phyloP scores from a whole-genome alignment of 2,329 filamentous ascomycete genomes.

The Sporothrix brasiliensis region DNA sequence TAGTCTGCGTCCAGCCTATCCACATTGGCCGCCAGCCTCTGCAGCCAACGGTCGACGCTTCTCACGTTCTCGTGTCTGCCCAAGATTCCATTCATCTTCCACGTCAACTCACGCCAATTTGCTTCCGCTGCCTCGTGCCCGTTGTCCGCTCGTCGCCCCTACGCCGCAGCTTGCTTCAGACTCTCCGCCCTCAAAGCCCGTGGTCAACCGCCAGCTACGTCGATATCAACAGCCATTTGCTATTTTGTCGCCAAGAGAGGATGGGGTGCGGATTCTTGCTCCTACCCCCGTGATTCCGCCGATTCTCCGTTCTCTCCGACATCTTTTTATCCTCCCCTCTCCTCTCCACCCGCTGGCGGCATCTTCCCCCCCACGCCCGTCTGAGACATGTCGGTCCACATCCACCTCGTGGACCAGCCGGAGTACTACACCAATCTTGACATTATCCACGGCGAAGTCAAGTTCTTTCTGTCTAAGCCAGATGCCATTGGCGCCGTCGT shows the following conservation, averaged over 20 bases:
- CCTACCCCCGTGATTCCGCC: conserved; percentile 8
- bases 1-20: background rate
- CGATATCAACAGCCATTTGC: background rate
- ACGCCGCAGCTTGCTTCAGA: background rate
- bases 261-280: conserved; percentile 19
- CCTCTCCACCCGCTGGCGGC: background rate
- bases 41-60: background rate
- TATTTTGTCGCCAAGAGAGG: conserved; percentile 5
- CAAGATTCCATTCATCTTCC: background rate
- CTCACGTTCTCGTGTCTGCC: background rate
- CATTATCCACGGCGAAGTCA: conserved; percentile 64
- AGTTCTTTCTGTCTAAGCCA: conserved; percentile 62
- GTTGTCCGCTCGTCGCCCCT: background rate
- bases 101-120: background rate
- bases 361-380: background rate
- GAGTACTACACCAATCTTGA: conserved; percentile 82
- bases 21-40: conserved; percentile 5
- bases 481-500: conserved; percentile 73
- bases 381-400: conserved; percentile 64
- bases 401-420: conserved; percentile 66
- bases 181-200: background rate
- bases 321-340: background rate
- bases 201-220: background rate
- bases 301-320: conserved; percentile 2
- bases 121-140: background rate